phyloP scores from a whole-genome alignment of 192 early-diverging fungal genomes.

The Podila epigama region DNA sequence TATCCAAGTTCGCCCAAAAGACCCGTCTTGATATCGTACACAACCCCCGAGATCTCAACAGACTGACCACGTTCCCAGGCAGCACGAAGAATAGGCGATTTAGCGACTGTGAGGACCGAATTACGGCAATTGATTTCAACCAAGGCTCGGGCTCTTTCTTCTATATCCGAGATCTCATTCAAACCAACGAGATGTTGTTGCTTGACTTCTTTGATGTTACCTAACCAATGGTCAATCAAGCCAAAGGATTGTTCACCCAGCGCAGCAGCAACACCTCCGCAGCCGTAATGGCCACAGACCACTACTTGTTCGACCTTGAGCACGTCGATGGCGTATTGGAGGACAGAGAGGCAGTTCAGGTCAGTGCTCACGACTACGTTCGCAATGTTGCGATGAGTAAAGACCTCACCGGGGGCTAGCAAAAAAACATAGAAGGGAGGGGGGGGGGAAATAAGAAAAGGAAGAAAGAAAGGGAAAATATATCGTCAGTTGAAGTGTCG shows the following conservation, averaged over 20 bases:
- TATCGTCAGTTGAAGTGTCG: neutral
- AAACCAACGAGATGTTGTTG: conserved; percentile 49
- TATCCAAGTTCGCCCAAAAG: conserved; percentile 38
- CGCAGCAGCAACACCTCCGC: conserved; percentile 74
- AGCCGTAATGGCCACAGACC: conserved; percentile 87
- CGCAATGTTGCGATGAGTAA: conserved; percentile 98
- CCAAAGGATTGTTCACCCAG: conserved; percentile 67
- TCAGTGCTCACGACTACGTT: conserved; percentile 88
- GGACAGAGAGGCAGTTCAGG: conserved; percentile 81
- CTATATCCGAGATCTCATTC: conserved; percentile 39
- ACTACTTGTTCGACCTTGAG: conserved; percentile 94
- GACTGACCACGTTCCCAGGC: conserved; percentile 82
- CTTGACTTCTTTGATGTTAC: conserved; percentile 84
- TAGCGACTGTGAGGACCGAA: conserved; percentile 72
- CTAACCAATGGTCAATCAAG: conserved; percentile 91
- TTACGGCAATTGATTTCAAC: conserved; percentile 81
- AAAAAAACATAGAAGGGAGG: neutral
- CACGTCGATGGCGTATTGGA: conserved; percentile 93
- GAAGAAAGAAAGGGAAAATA: neutral
- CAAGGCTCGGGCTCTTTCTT: conserved; percentile 55
- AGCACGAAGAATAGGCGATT: conserved; percentile 79
- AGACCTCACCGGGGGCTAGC: conserved; percentile 80
- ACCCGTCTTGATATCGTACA: conserved; percentile 70
- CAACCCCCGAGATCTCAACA: conserved; percentile 72
- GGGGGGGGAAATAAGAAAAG: neutral